These are phyloP conservation scores for Populus tomentosa DNA, from an alignment of 441 rosid genomes.

Conservation along the genomic window DNA sequence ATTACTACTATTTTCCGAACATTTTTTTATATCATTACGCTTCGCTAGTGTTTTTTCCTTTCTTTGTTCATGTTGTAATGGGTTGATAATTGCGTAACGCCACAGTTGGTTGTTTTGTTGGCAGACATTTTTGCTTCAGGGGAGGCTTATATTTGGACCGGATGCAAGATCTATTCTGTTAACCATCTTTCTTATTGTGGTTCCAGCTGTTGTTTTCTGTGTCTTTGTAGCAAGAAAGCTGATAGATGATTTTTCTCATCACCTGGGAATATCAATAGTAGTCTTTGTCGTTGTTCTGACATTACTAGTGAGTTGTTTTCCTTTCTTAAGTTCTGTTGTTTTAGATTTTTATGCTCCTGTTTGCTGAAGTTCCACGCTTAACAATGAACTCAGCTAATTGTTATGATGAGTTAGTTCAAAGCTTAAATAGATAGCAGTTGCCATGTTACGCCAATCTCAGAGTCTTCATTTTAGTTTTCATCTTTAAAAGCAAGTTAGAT, in stretches of 20 bases:
- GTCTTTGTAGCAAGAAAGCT: conserved; percentile 65
- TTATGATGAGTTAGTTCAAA: background rate
- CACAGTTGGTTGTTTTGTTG: conserved; percentile 13
- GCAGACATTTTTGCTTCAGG: conserved; percentile 69
- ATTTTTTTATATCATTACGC: background rate
- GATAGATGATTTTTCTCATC: conserved; percentile 59
- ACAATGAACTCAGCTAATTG: background rate
- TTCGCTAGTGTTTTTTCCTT: background rate
- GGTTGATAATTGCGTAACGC: conserved; percentile 6
- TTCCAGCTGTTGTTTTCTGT: conserved; percentile 68
- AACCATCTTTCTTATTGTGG: conserved; percentile 64
- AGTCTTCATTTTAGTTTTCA: background rate
- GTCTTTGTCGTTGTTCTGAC: conserved; percentile 52
- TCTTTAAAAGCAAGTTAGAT: background rate
- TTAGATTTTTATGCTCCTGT: background rate
- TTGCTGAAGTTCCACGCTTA: conserved; percentile 5
- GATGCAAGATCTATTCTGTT: conserved; percentile 75
- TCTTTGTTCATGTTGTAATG: conserved; percentile 2
- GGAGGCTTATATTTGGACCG: conserved; percentile 94
- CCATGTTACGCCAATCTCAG: background rate
- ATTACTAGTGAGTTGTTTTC: conserved; percentile 50
- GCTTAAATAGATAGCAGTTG: background rate
- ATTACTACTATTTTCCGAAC: background rate
- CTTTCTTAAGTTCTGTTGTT: conserved; percentile 5
- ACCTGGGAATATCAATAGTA: conserved; percentile 58